Evolutionary conservation across 768 basidiomycete species (phyloP), one percentile per base, ranked within the genome.

Genomic region (Arthromyces matolae): DNA sequence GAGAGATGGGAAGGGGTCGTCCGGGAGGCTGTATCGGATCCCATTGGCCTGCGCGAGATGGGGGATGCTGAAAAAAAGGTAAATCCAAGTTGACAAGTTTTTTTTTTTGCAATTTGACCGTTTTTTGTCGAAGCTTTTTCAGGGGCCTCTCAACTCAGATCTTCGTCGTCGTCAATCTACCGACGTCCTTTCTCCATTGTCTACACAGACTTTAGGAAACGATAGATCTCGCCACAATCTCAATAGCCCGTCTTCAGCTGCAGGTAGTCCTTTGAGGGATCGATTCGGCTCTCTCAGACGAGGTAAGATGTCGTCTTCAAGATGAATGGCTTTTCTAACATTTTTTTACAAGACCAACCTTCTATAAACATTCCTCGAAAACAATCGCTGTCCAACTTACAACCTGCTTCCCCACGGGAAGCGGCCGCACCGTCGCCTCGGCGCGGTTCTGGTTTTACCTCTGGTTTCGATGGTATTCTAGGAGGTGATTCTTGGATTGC

Each of bases 1-100:
- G 91, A 92, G 66, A 76, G 86, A 53, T 91, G 88, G 86, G 87
- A 92, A 50, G 91, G 91, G 47, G 84, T 94, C 55, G 88, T 92
- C 20, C 82, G 84, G 49, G 90, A 92, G 61, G 69, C 76, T 19
- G 83, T 78, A 23, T 75, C 63, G 34, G 87, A 90, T 48, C 93
- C 93, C 14, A 67, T 85, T 28, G 79, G 80, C 32, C 60, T 92
- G 57, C 84, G 83, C 55, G 93, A 94, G 61, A 79, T 89, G 80
- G 73, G 72, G 48, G 90, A 92, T 43, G 70, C 72, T 18, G 93
- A 95, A 75, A 91, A 85, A 73, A 94, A 93, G 87, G 93, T 93
- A 59, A 59, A 76, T 49, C 18, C 33, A 42, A 16, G 42, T 34
- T 41, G 40, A 59, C 20, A 43, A 42, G 54, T 48, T 20, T 53